Base-by-base conservation (phyloP, 2,329 filamentous ascomycete genomes). In the Neoarthrinium moseri region DNA sequence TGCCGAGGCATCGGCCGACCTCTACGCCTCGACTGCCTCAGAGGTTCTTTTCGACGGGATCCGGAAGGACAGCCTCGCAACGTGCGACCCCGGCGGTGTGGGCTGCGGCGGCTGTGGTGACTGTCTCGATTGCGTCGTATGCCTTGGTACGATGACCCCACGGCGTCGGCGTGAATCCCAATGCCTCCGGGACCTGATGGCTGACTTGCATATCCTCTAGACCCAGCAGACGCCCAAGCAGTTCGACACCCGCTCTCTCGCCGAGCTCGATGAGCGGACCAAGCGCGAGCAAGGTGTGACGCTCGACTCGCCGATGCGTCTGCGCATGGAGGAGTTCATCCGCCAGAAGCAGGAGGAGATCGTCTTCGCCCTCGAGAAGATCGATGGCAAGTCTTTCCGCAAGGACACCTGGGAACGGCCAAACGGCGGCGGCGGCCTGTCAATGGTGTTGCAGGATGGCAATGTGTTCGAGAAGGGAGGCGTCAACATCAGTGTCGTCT, bases 401-500 rank as follows among this genome's bases (percentile, higher is more conserved):
- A 75, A 83, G 49, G 94, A 99, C 70, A 85, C 86, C 54, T 99
- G 94, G 94, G 78, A 83, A 51, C 84, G 94, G 42, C 85, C 88
- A 47, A 85, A 91, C 62, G 94, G 94, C 44, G 94, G 94, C 33
- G 94, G 94, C 46, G 94, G 94, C 54, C 91, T 92, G 57, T 95
- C 90, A 13, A 96, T 91, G 68, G 91, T 99, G 30, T 75, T 99
- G 15, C 94, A 99, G 67, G 91, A 96, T 54, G 91, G 94, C 56
- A 92, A 95, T 51, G 90, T 96, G 41, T 99, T 99, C 61, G 94
- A 99, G 68, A 99, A 99, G 72, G 94, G 89, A 35, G 94, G 94
- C 23, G 91, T 97, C 49, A 96, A 95, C 62, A 91, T 92, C 61
- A 95, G 89, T 47, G 84, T 97, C 51, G 94, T 99, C 40, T 97